Percentiles rank a stretch among this genome's conserved stretches.
Conservation (phyloP, 768 basidiomycete genomes). For the Termitomyces sp. region DNA sequence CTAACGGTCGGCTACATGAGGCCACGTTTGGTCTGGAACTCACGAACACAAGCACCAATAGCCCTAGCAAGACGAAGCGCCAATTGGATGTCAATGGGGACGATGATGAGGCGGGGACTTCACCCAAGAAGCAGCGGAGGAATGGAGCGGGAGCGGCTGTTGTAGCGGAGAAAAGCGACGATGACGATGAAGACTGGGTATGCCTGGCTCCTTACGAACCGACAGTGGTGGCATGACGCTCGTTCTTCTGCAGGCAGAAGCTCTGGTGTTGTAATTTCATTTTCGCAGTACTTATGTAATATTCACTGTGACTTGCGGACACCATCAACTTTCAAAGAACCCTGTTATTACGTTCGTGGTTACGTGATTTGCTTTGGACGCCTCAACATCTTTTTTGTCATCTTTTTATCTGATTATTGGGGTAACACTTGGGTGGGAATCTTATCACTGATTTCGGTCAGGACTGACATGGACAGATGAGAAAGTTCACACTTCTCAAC, state of each 20-base stretch:
- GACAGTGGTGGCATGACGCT: slow-evolving; percentile 9
- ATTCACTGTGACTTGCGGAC: background rate
- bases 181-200: slow-evolving; percentile 30
- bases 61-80: slow-evolving; percentile 35
- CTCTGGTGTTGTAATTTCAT: slow-evolving; percentile 4
- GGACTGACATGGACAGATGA: slow-evolving; percentile 4
- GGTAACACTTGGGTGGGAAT: slow-evolving; percentile 3
- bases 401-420: no score
- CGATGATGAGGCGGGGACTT: slow-evolving; percentile 21
- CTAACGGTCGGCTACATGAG: slow-evolving; percentile 13
- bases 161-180: slow-evolving; percentile 23
- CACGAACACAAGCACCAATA: slow-evolving; percentile 34
- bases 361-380: no score
- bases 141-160: slow-evolving; percentile 15
- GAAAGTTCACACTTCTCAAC: slow-evolving; percentile 6
- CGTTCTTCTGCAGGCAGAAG: background rate
- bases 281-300: slow-evolving; percentile 2
- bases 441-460: background rate
- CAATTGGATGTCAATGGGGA: slow-evolving; percentile 25
- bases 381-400: no score
- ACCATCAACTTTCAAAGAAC: background rate
- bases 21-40: slow-evolving; percentile 38
- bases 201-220: slow-evolving; percentile 19
- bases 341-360: background rate
- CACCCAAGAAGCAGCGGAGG: slow-evolving; percentile 30